A percentile compares a stretch with the other conserved stretches of the same genome.
Evolutionary conservation across 1,284 basidiomycete genomes (phyloP).

Genomic region (Omphalotus olearius): DNA sequence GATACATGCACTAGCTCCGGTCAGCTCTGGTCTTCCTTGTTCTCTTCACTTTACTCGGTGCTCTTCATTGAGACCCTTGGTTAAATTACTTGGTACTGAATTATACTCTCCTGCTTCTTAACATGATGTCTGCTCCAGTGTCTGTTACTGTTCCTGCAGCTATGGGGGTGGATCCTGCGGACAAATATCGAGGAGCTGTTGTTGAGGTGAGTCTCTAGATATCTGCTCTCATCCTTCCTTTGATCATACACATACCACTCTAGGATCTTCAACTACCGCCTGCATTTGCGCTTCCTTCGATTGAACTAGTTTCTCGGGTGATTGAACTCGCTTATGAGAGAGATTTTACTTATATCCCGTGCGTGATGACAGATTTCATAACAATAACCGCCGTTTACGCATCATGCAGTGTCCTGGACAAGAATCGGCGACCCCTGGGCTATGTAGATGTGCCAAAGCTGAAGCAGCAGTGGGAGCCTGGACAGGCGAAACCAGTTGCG

Average conservation of each 20-base stretch:
- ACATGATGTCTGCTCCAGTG: constrained; percentile 1
- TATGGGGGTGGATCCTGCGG: neutral
- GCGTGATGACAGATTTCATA: constrained; percentile 9
- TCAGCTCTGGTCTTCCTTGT: no score
- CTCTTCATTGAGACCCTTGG: neutral
- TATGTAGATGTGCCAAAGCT: constrained; percentile 76
- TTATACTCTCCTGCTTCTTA: neutral
- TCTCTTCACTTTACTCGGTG: no score
- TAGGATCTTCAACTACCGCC: constrained; percentile 88
- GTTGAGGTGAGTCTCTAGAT: constrained; percentile 9
- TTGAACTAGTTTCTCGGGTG: constrained; percentile 68
- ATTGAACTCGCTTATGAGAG: constrained; percentile 86
- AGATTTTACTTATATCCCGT: constrained; percentile 91
- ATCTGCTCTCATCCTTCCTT: neutral
- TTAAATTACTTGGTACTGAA: neutral
- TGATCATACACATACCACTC: neutral
- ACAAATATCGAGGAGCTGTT: constrained; percentile 14
- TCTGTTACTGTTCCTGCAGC: neutral
- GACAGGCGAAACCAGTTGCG: constrained; percentile 61
- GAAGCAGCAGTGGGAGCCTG: constrained; percentile 75
- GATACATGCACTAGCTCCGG: no score
- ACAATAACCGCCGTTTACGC: neutral
- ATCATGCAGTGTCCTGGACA: constrained; percentile 64
- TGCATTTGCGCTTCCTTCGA: constrained; percentile 76
- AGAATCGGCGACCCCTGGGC: constrained; percentile 69